Evolutionary conservation across 2,329 filamentous ascomycete species (phyloP).

Genomic region (Claviceps sp.): DNA sequence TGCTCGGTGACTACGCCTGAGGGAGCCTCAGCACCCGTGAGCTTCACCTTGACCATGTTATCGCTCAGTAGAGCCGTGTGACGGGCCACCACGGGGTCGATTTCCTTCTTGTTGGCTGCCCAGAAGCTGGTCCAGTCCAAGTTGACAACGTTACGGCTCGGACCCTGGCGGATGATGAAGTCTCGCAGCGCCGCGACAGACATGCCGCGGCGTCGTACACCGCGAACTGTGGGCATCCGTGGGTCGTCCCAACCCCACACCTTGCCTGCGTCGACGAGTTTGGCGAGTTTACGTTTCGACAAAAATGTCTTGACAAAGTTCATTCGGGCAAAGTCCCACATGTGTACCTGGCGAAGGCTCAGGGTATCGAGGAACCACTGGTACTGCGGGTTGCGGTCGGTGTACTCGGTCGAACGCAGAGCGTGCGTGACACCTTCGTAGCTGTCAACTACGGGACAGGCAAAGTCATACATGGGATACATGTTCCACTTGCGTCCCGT

Average conservation of each 20-base stretch:
- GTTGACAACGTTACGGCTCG: constrained; percentile 69
- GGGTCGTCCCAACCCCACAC: constrained; percentile 83
- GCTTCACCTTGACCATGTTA: constrained; percentile 54
- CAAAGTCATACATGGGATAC: constrained; percentile 80
- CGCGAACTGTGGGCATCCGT: constrained; percentile 72
- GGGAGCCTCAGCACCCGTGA: constrained; percentile 56
- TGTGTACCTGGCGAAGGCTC: constrained; percentile 60
- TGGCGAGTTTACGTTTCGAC: constrained; percentile 76
- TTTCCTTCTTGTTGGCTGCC: constrained; percentile 67
- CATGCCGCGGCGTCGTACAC: constrained; percentile 65
- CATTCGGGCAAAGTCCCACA: constrained; percentile 76
- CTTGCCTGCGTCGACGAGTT: constrained; percentile 61
- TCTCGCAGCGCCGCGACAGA: constrained; percentile 67
- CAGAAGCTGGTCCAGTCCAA: constrained; percentile 72
- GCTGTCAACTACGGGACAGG: constrained; percentile 68
- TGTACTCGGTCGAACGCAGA: constrained; percentile 74
- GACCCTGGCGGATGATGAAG: constrained; percentile 75
- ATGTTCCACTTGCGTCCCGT: constrained; percentile 72
- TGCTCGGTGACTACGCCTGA: constrained; percentile 52
- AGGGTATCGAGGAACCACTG: constrained; percentile 72
- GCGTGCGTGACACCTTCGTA: constrained; percentile 75
- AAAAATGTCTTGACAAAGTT: constrained; percentile 75
- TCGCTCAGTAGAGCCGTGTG: constrained; percentile 61
- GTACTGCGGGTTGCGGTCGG: constrained; percentile 75
- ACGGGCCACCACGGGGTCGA: constrained; percentile 62